Base-by-base conservation (phyloP, 345 rosid genomes). In the Pugionium dolabratum region DNA sequence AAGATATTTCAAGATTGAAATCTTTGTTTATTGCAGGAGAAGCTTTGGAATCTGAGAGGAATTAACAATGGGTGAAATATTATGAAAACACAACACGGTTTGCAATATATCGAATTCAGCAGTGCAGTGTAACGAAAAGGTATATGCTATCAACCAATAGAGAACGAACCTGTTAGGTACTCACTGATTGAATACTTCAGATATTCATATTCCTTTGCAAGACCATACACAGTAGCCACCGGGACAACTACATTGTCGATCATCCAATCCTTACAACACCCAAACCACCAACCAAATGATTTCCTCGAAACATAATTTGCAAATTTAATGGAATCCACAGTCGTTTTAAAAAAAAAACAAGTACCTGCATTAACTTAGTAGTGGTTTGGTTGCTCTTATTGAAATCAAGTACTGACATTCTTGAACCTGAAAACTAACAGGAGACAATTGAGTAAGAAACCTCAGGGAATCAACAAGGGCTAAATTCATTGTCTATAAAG, bases 231-330 rank as follows among this genome's bases (percentile, higher is more conserved):
- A 57, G 84, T 72, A 64, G 95, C 99, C 69, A 81, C 83, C 27
- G 97, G 93, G 67, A 88, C 95, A 72, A 94, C 89, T 34, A 83
- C 80, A 70, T 82, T 84, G 70, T 88, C 92, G 3, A 90, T 85
- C 85, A 90, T 83, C 96, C 96, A 88, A 25, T 83, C 91, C 97
- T 94, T 53, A 1, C 34, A 59, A 67, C 50, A 52, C 67, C 8
- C 11, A 28, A 62, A 27, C 5, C 8, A 42, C 45, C 18, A 61
- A 39, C 59, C 64, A 68, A 54, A 40, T 59, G 10, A 54, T 31
- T 62, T 60, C 56, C 53, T 37, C 25, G 30, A 31, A 6, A 10
- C 32, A n/a, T 2, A 58, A 51, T 3, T 30, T 27, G 5, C 18
- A 54, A 30, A 35, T 7, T 2, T n/a, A 78, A 54, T 6, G 1